A percentile compares a stretch with the other conserved stretches of the same genome.
These are phyloP conservation scores for Lichina pygmaea DNA, from an alignment of 495 filamentous ascomycete genomes.

Conservation along the genomic window DNA sequence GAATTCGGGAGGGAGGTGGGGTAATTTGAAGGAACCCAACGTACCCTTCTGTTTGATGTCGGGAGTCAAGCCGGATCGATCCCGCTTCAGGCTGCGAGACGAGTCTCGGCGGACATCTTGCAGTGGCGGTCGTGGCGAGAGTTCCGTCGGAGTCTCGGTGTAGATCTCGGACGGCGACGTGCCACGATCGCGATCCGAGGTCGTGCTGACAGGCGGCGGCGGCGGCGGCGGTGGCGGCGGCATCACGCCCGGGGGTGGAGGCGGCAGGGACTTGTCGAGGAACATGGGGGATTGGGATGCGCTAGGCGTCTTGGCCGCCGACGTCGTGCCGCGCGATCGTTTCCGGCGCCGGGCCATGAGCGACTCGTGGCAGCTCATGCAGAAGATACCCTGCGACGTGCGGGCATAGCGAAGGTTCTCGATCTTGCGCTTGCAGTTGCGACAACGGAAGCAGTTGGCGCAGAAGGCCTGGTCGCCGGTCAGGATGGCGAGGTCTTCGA, in stretches of 20 bases:
- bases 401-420: slow-evolving; percentile 95
- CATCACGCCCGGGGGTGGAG: slow-evolving; percentile 53
- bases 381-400: slow-evolving; percentile 96
- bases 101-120: neutral
- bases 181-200: slow-evolving; percentile 19
- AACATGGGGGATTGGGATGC: slow-evolving; percentile 31
- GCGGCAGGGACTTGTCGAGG: slow-evolving; percentile 81
- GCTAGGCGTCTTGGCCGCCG: slow-evolving; percentile 25
- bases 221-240: slow-evolving; percentile 7
- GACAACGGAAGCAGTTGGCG: slow-evolving; percentile 84
- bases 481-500: slow-evolving; percentile 91
- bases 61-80: slow-evolving; percentile 3
- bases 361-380: slow-evolving; percentile 98
- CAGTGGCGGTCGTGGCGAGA: slow-evolving; percentile 35
- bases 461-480: slow-evolving; percentile 99
- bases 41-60: neutral
- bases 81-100: slow-evolving; percentile 6
- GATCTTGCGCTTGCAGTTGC: slow-evolving; percentile 96
- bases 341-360: slow-evolving; percentile 89
- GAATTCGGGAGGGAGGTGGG: no score
- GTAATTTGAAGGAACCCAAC: no score
- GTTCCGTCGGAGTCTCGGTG: slow-evolving; percentile 40
- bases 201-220: neutral
- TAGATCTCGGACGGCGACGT: slow-evolving; percentile 35
- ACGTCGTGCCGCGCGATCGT: slow-evolving; percentile 39